Evolutionary conservation across 2,329 filamentous ascomycete species (phyloP), one percentile per base, ranked within the genome.

Genomic region (Cryoendolithus antarcticus): DNA sequence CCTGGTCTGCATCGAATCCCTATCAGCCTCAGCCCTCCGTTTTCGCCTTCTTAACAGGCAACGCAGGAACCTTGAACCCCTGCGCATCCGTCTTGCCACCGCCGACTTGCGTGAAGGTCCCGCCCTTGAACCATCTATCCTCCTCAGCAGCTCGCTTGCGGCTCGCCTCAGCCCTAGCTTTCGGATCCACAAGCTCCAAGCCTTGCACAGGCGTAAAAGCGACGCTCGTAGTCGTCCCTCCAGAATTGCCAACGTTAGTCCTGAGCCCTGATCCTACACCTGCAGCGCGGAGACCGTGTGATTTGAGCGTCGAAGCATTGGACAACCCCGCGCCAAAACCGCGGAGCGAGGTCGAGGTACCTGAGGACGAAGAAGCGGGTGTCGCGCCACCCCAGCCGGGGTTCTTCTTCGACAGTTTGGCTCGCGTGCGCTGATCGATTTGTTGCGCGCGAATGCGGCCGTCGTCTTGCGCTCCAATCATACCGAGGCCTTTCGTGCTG

Each of bases 131-230:
- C 81, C 86, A 98, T 30, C 86, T 72, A 58, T 96, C 89, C 58
- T 94, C 86, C 47, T 96, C 91, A 1, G 86, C 88, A 59, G 94
- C 93, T 47, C 86, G 71, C 68, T 96, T 96, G 52, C 86, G 74
- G 57, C 74, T 86, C 59, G 93, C 73, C 65, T 95, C 86, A 6
- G 85, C 83, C 50, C 86, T 79, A 41, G 83, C 76, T 67, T 91
- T 94, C 13, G 91, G 91, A 59, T 96, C 89, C 5, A 96, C 88
- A 9, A 98, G 73, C 65, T 98, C 89, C 30, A 98, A 70, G 2
- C 91, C 91, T 57, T 96, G 91, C n/a, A 93, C 85, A 2, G 89
- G 86, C 2, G 88, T 95, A 56, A 98, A 98, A 0, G 88, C 83
- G 50, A 98, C 75, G 36, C 81, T 86, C 51, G 84, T 93, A 8